Evolutionary conservation across 495 filamentous ascomycete genomes (phyloP).

Genomic region (Hypoxylon crocopeplum): DNA sequence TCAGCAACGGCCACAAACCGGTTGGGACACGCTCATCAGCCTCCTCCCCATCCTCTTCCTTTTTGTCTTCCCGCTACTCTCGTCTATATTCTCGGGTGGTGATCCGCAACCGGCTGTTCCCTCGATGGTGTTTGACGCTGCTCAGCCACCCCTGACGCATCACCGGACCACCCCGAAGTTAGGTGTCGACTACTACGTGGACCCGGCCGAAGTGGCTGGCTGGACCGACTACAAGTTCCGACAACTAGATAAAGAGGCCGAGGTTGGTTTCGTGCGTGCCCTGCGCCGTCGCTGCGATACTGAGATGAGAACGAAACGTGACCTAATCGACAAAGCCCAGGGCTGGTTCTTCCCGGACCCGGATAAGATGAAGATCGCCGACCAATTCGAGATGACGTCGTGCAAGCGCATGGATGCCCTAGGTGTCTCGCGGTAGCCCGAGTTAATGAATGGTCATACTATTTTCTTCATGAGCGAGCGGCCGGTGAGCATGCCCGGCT

Average conservation of each 20-base stretch:
- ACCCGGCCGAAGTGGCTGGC: conserved; percentile 76
- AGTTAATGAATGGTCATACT: background rate
- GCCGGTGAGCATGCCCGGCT: no score
- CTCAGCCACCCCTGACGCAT: conserved; percentile 71
- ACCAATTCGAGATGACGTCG: conserved; percentile 45
- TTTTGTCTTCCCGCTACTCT: conserved; percentile 86
- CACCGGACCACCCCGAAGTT: conserved; percentile 73
- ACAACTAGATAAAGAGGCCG: conserved; percentile 78
- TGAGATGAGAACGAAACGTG: conserved; percentile 67
- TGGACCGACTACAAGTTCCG: conserved; percentile 69
- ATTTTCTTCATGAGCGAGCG: background rate
- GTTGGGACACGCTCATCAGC: conserved; percentile 63
- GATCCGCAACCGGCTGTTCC: conserved; percentile 66
- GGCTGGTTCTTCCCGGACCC: conserved; percentile 87
- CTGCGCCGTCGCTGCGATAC: conserved; percentile 74
- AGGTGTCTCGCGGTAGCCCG: conserved; percentile 35
- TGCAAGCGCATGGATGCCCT: conserved; percentile 47
- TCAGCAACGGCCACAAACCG: conserved; percentile 53
- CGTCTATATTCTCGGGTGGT: conserved; percentile 74
- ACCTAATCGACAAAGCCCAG: conserved; percentile 77
- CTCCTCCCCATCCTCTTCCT: conserved; percentile 87
- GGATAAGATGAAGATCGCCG: conserved; percentile 69
- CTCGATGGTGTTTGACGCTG: conserved; percentile 70
- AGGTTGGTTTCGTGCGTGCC: conserved; percentile 69
- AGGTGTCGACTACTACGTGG: conserved; percentile 82